Conservation (phyloP, 2,329 filamentous ascomycete genomes). For the Dothistroma pini region DNA sequence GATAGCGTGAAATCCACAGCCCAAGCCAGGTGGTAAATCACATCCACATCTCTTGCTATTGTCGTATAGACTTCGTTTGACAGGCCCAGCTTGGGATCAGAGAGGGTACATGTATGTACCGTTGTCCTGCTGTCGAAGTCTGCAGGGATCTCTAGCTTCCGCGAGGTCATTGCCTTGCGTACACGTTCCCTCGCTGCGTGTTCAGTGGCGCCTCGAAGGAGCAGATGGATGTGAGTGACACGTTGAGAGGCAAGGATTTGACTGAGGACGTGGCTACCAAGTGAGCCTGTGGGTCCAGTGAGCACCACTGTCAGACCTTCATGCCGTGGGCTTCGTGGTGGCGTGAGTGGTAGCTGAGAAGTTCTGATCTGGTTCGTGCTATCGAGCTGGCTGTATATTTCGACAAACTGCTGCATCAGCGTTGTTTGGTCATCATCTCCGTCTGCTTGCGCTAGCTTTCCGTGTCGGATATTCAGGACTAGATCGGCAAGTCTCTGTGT, state of each 20-base stretch:
- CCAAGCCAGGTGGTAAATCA: slow-evolving; percentile 63
- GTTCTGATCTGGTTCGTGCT: neutral
- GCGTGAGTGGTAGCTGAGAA: slow-evolving; percentile 27
- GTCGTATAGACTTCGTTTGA: slow-evolving; percentile 38
- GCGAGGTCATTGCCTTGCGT: slow-evolving; percentile 42
- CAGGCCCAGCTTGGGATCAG: slow-evolving; percentile 49
- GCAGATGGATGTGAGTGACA: slow-evolving; percentile 52
- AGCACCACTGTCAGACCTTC: slow-evolving; percentile 34
- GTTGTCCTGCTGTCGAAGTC: slow-evolving; percentile 39
- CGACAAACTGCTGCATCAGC: slow-evolving; percentile 47
- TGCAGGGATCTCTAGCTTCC: slow-evolving; percentile 32
- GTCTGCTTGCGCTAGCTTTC: slow-evolving; percentile 27
- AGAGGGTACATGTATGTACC: slow-evolving; percentile 50
- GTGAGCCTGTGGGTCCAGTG: slow-evolving; percentile 50
- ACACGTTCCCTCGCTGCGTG: slow-evolving; percentile 46
- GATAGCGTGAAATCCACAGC: slow-evolving; percentile 61
- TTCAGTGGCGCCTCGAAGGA: slow-evolving; percentile 49
- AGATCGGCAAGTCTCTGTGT: slow-evolving; percentile 42
- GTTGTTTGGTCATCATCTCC: slow-evolving; percentile 37
- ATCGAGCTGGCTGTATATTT: slow-evolving; percentile 41
- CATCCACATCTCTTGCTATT: slow-evolving; percentile 44
- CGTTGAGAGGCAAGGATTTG: slow-evolving; percentile 39
- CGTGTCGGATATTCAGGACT: slow-evolving; percentile 40
- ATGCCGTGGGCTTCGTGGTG: slow-evolving; percentile 3
- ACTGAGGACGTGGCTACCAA: slow-evolving; percentile 52